These are phyloP conservation scores for Vigna hirtella DNA, from an alignment of 306 rosid genomes.

Conservation along the genomic window DNA sequence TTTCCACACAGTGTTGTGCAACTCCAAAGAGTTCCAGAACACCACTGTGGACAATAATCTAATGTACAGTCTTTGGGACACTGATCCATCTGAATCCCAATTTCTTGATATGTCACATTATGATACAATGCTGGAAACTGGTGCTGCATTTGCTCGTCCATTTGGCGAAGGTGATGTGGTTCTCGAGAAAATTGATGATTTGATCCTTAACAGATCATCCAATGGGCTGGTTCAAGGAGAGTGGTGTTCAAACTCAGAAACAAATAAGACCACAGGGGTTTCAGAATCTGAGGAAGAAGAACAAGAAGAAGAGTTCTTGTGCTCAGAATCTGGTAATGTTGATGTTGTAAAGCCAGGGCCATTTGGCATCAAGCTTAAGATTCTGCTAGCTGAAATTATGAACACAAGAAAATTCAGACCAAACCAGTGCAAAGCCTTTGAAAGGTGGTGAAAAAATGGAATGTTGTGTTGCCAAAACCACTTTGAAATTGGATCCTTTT, in stretches of 20 bases:
- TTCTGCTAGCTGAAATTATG: slow-evolving; percentile 44
- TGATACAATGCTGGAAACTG: slow-evolving; percentile 52
- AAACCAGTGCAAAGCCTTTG: slow-evolving; percentile 53
- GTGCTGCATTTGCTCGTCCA: slow-evolving; percentile 70
- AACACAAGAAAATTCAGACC: slow-evolving; percentile 40
- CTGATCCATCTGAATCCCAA: slow-evolving; percentile 51
- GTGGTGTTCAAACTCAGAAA: slow-evolving; percentile 60
- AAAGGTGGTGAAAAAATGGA: slow-evolving; percentile 30
- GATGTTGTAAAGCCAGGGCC: slow-evolving; percentile 60
- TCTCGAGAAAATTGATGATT: slow-evolving; percentile 61
- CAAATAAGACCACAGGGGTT: slow-evolving; percentile 31
- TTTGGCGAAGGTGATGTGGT: slow-evolving; percentile 54
- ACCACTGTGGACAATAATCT: slow-evolving; percentile 57
- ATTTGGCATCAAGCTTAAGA: slow-evolving; percentile 51
- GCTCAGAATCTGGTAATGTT: slow-evolving; percentile 49
- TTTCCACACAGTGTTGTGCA: slow-evolving; percentile 78
- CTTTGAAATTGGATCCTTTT: slow-evolving; percentile 1
- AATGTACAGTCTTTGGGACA: slow-evolving; percentile 58
- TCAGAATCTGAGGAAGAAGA: slow-evolving; percentile 31
- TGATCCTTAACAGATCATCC: slow-evolving; percentile 48
- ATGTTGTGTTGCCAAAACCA: slow-evolving; percentile 1
- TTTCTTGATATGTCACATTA: slow-evolving; percentile 58
- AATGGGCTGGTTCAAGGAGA: slow-evolving; percentile 60
- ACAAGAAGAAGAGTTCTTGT: slow-evolving; percentile 31
- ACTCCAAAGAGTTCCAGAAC: slow-evolving; percentile 61